phyloP scores from a whole-genome alignment of 768 basidiomycete genomes.

The Suillus paluster region DNA sequence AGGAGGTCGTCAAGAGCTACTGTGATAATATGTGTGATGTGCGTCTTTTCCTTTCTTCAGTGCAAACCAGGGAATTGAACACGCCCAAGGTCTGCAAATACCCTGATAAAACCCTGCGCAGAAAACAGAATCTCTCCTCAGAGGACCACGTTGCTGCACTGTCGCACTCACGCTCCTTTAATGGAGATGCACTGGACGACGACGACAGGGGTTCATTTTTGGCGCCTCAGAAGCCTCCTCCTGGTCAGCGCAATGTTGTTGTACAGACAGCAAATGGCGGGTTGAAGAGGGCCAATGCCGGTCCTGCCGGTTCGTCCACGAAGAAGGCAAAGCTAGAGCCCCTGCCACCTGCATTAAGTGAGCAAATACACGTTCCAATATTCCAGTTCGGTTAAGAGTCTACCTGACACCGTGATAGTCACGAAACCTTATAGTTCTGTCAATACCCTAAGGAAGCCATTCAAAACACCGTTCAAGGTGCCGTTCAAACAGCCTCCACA shows the following conservation, averaged over 20 bases:
- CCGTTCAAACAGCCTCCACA: conserved; percentile 37
- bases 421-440: conserved; percentile 53
- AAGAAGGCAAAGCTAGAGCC: conserved; percentile 26
- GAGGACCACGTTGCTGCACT: conserved; percentile 36
- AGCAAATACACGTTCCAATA: not conserved
- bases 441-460: conserved; percentile 50
- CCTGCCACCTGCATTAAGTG: conserved; percentile 30
- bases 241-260: not conserved
- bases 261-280: conserved; percentile 14
- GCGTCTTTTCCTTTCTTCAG: conserved; percentile 25
- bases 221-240: not conserved
- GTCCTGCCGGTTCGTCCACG: conserved; percentile 16
- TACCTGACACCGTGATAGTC: conserved; percentile 32
- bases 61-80: not conserved
- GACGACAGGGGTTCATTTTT: not conserved
- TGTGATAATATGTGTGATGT: conserved; percentile 87
- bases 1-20: conserved; percentile 49
- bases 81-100: conserved; percentile 74
- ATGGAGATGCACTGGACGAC: not conserved
- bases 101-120: conserved; percentile 63
- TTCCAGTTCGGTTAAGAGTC: not conserved
- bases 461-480: conserved; percentile 47
- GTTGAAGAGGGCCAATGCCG: conserved; percentile 25
- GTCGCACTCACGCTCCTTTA: conserved; percentile 15
- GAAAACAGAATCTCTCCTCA: conserved; percentile 54